Conservation (phyloP, 768 basidiomycete species). For the Tricholomella constricta region DNA sequence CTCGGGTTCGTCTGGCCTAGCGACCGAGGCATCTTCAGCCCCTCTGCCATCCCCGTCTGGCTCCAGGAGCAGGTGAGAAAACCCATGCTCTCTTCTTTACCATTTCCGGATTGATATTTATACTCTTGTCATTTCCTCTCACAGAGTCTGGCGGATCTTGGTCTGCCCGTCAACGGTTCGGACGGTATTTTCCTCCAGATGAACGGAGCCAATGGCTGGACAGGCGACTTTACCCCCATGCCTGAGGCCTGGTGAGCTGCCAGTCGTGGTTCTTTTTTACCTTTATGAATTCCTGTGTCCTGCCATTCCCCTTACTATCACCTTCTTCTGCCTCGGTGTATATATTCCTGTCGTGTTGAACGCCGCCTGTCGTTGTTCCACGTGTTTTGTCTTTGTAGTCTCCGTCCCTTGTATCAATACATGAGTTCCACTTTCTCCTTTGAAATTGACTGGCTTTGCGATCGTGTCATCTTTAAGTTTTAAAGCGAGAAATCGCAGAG, state of each 20-base stretch:
- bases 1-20: slow-evolving; percentile 76
- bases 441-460: background rate
- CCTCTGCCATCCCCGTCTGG: slow-evolving; percentile 86
- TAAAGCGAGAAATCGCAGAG: too few species aligned
- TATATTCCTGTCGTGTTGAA: background rate
- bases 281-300: background rate
- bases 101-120: too few species aligned
- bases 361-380: background rate
- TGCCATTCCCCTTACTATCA: background rate
- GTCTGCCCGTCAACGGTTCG: slow-evolving; percentile 87
- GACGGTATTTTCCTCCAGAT: slow-evolving; percentile 88
- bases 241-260: slow-evolving; percentile 78
- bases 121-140: slow-evolving; percentile 2
- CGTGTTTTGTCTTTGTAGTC: background rate
- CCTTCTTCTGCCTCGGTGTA: background rate
- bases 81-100: too few species aligned
- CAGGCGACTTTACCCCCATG: slow-evolving; percentile 71
- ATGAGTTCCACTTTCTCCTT: too few species aligned
- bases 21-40: slow-evolving; percentile 68
- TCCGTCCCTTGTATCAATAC: background rate
- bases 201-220: slow-evolving; percentile 72
- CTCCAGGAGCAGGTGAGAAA: slow-evolving; percentile 81
- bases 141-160: slow-evolving; percentile 86
- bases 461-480: too few species aligned
- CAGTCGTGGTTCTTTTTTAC: background rate